phyloP scores from a whole-genome alignment of 2,329 filamentous ascomycete species.

The Bipolaris oryzae region DNA sequence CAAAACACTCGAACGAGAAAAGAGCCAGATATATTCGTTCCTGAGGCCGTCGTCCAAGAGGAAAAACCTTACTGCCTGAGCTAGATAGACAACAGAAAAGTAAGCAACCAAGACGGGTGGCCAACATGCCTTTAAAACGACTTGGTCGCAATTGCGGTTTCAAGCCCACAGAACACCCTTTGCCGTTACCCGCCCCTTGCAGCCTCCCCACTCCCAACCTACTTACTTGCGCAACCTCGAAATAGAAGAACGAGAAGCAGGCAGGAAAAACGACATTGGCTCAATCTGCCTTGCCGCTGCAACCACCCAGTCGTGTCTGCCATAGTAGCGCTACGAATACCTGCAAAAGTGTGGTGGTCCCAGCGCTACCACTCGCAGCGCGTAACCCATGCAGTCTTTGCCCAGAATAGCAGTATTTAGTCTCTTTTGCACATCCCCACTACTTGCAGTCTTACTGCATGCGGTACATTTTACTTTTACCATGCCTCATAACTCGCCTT shows the following conservation, averaged over 20 bases:
- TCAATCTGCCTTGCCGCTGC: conserved; percentile 33
- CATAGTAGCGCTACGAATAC: conserved; percentile 7
- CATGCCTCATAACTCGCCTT: conserved; percentile 3
- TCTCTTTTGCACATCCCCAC: conserved; percentile 3
- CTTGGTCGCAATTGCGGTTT: conserved; percentile 40
- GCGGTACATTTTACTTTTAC: conserved; percentile 24
- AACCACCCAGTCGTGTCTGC: conserved; percentile 9
- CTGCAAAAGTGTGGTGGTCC: conserved; percentile 12
- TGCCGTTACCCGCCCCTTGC: conserved; percentile 12
- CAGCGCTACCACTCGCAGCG: conserved; percentile 28
- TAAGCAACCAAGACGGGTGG: conserved; percentile 20
- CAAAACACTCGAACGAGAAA: conserved; percentile 10
- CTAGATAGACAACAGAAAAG: conserved; percentile 18
- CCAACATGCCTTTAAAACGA: conserved; percentile 43
- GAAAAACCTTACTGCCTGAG: conserved; percentile 19
- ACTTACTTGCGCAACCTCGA: neutral
- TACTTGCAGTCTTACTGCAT: conserved; percentile 16
- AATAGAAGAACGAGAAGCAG: conserved; percentile 16
- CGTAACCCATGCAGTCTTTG: conserved; percentile 30
- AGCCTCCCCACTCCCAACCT: neutral
- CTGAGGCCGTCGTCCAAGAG: conserved; percentile 5
- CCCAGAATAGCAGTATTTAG: conserved; percentile 28
- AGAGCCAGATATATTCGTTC: conserved; percentile 19
- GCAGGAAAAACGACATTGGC: conserved; percentile 17
- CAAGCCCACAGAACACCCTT: conserved; percentile 23